Evolutionary conservation across 257 asterid species (phyloP), one percentile per base, ranked within the genome.

Genomic region (Rehmannia glutinosa): DNA sequence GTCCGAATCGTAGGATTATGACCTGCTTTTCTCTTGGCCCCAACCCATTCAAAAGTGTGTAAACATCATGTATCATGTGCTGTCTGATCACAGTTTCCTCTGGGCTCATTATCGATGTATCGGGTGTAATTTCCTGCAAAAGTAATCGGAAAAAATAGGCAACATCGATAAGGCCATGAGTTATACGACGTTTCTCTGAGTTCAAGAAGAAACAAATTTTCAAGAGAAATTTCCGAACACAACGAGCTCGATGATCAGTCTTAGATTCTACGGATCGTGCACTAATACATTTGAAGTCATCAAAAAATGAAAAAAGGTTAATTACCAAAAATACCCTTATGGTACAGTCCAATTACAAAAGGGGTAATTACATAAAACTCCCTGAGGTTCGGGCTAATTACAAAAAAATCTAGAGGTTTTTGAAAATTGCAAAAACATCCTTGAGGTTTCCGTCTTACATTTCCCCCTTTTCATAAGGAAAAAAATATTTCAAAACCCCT

Each of bases 1-100:
- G 80, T 66, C 98, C 98, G 64, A 82, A 91, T 73, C 98, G 82
- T 46, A 87, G 82, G 68, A 85, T 68, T 64, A 91, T 42, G 17
- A 89, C 95, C 75, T 87, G 86, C 67, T 74, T 82, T 45, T 91
- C 96, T 61, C 86, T 82, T 20, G 85, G 73, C 64, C 87, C 86
- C 77, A 91, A 81, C n/a, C 82, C 70, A 39, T 79, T 50, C 54
- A 89, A 75, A 73, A 91, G 88, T n/a, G 63, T 67, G 61, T 83
- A 58, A 5, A 91, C 38, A 35, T 78, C 86, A 6, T 64, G 54
- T 30, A 69, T 51, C 84, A 83, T 82, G 51, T 86, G 84, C 32
- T 91, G 75, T 70, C 84, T 79, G 24, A 43, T 68, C 19, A 85
- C 85, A 1, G 64, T 33, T 67, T 87, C 93, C 55, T 89, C 90